Evolutionary conservation across 2,329 filamentous ascomycete species (phyloP), one percentile per base, ranked within the genome.

Genomic region (Zymoseptoria pseudotritici): DNA sequence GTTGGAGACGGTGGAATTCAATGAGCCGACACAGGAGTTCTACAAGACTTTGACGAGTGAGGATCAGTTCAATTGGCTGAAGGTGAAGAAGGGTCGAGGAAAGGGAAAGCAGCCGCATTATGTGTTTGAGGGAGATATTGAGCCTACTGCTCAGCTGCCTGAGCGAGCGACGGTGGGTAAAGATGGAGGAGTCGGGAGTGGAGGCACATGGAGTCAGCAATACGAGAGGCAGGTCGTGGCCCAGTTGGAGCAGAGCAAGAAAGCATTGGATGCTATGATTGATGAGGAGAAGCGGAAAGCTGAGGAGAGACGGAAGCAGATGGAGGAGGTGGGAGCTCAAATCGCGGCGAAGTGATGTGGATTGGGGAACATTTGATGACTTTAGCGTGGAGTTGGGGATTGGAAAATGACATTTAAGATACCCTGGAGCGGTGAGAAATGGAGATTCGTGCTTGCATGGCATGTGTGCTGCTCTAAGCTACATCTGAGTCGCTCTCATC

Each of bases 1-100:
- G 60, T 91, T 97, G 72, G 94, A 99, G 74, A 91, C 96, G 71
- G 88, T 97, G 65, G 83, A 97, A 55, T 99, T 99, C 81, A 97
- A 96, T 77, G 94, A 99, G 75, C 94, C 94, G 0, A 94, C 91
- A 68, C 90, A 96, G 74, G 85, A 89, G 53, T 93, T 99, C 71
- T 97, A 90, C 76, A 90, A 96, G 63, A 80, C 90, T 26, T 80
- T 99, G 62, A 97, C 91, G 2, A 81, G 83, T 5, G 90, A 90
- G 62, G 84, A 86, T 24, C 84, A 83, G 63, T 80, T 76, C 69
- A 75, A 77, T 56, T 78, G 80, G 63, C 74, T 78, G 64, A 75
- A 71, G 70, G 82, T 82, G 58, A 83, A 83, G 50, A 85, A 83
- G 66, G 83, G 83, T 49, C 73, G 81, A 65, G 81, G 82, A 26